A percentile compares a stretch with the other conserved stretches of the same genome.
Conservation (phyloP, 768 basidiomycete species). For the Trametes villosa region DNA sequence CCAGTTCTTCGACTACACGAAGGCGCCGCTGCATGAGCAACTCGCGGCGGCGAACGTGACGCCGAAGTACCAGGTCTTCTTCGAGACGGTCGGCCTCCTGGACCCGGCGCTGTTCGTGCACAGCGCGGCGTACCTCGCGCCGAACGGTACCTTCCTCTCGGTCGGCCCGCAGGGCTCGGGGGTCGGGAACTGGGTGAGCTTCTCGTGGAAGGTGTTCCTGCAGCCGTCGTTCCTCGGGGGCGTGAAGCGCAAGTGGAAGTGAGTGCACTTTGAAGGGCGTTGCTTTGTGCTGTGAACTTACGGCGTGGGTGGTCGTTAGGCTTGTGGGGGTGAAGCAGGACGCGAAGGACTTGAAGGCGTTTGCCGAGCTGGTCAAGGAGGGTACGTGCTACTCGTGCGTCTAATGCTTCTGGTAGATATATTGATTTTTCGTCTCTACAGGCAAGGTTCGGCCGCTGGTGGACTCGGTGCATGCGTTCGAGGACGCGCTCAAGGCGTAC, state of each 20-base stretch:
- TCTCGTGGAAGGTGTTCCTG: constrained; percentile 39
- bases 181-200: constrained; percentile 35
- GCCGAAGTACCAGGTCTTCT: constrained; percentile 58
- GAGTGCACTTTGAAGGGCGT: constrained; percentile 23
- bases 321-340: constrained; percentile 39
- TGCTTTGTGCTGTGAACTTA: not conserved
- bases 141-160: constrained; percentile 55
- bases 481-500: constrained; percentile 63
- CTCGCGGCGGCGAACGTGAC: constrained; percentile 50
- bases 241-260: constrained; percentile 51
- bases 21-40: constrained; percentile 50
- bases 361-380: constrained; percentile 33
- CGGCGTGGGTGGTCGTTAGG: constrained; percentile 28
- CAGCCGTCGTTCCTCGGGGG: constrained; percentile 60
- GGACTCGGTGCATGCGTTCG: constrained; percentile 62
- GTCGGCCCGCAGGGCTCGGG: constrained; percentile 51
- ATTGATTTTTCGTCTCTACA: constrained; percentile 27
- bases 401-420: no score
- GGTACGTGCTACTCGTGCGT: constrained; percentile 12
- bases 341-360: constrained; percentile 38
- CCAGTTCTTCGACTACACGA: constrained; percentile 65
- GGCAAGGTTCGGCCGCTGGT: constrained; percentile 57
- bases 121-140: constrained; percentile 57
- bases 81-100: constrained; percentile 59
- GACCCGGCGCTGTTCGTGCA: constrained; percentile 54